phyloP scores from a whole-genome alignment of 1,139 yeast genomes.

The Suhomyces atakaporum region DNA sequence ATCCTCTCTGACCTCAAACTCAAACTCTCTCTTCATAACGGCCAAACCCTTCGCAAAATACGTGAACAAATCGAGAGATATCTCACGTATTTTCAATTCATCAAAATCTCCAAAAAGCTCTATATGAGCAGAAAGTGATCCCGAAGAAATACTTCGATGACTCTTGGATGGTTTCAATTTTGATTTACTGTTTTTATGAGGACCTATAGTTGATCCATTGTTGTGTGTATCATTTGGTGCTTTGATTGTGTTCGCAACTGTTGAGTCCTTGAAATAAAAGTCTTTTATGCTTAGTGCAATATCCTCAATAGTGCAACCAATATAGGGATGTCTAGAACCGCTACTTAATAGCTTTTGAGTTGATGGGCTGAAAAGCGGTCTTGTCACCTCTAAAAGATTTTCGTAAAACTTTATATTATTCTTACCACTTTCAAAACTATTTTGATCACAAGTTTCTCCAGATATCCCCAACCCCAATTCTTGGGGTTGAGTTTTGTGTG shows the following conservation, averaged over 20 bases:
- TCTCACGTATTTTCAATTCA: constrained; percentile 34
- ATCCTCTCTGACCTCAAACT: not conserved
- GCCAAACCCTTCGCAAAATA: constrained; percentile 30
- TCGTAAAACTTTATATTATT: constrained; percentile 27
- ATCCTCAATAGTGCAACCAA: constrained; percentile 36
- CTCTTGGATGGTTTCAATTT: constrained; percentile 12
- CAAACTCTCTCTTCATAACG: constrained; percentile 26
- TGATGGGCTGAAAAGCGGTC: constrained; percentile 29
- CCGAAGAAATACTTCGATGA: constrained; percentile 11
- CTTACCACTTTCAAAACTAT: constrained; percentile 18
- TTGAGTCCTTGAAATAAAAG: constrained; percentile 19
- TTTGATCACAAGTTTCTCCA: constrained; percentile 14
- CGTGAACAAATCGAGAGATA: constrained; percentile 30
- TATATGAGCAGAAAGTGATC: constrained; percentile 4
- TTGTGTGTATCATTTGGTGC: not conserved
- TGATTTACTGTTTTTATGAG: constrained; percentile 10
- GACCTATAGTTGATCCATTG: not conserved
- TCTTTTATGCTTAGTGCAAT: constrained; percentile 30
- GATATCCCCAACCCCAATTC: constrained; percentile 31
- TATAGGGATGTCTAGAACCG: constrained; percentile 25
- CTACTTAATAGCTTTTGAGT: constrained; percentile 21
- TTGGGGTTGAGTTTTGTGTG: constrained; percentile 19
- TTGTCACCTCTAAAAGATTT: constrained; percentile 22
- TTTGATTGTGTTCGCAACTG: not conserved
- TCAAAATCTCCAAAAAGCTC: constrained; percentile 22